phyloP scores from a whole-genome alignment of 345 rosid genomes.

The Citrus australasica region DNA sequence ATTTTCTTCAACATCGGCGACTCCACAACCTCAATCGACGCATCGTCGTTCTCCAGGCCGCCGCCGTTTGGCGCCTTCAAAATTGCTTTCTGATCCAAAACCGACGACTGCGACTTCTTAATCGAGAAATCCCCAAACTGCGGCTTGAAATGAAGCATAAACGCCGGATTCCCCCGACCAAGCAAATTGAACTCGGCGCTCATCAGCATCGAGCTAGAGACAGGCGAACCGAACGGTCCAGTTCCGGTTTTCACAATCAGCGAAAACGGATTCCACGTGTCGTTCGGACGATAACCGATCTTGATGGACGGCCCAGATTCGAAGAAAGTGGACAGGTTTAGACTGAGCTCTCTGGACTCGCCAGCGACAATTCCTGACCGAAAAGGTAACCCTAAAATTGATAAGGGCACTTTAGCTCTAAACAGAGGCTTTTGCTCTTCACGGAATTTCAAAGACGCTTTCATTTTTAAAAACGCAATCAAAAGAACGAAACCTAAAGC shows the following conservation, averaged over 20 bases:
- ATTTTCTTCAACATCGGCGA: conserved; percentile 46
- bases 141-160: conserved; percentile 94
- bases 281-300: conserved; percentile 90
- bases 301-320: conserved; percentile 83
- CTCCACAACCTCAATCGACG: conserved; percentile 65
- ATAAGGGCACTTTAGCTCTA: conserved; percentile 80
- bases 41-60: conserved; percentile 45
- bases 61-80: conserved; percentile 19
- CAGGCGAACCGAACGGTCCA: conserved; percentile 80
- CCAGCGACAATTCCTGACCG: conserved; percentile 92
- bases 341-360: conserved; percentile 73
- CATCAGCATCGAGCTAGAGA: conserved; percentile 74
- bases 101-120: conserved; percentile 75
- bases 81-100: conserved; percentile 16
- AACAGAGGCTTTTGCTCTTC: conserved; percentile 80
- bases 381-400: conserved; percentile 76
- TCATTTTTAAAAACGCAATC: conserved; percentile 35
- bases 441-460: conserved; percentile 90
- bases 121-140: conserved; percentile 80
- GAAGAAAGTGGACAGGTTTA: conserved; percentile 75
- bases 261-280: conserved; percentile 82
- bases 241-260: conserved; percentile 77
- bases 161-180: conserved; percentile 64
- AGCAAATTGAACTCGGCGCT: conserved; percentile 84
- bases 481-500: background rate